Conservation (phyloP, 345 rosid genomes). For the Zanthoxylum bungeanum region DNA sequence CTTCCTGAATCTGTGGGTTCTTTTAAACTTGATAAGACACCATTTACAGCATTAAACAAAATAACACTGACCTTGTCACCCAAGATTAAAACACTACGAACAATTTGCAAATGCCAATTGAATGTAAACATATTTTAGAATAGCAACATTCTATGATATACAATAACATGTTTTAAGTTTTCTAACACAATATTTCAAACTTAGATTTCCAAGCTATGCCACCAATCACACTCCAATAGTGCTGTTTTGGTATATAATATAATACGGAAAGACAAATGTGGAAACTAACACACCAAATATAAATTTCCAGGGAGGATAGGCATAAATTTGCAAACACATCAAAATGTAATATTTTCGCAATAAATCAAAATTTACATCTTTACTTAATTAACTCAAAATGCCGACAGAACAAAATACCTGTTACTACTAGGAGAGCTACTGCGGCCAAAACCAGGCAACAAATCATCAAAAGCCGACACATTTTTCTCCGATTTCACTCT, state of each 20-base stretch:
- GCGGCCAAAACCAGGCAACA: conserved; percentile 72
- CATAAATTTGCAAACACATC: not conserved
- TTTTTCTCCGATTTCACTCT: conserved; percentile 28
- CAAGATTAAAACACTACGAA: not conserved
- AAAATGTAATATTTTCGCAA: not conserved
- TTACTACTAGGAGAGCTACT: conserved; percentile 42
- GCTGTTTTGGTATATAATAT: not conserved
- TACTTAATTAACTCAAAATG: not conserved
- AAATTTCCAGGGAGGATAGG: not conserved
- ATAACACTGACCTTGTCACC: not conserved
- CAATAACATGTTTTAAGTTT: not conserved
- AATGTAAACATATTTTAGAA: not conserved
- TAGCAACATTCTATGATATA: not conserved
- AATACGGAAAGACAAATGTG: too few species aligned
- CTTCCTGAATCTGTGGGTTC: not conserved
- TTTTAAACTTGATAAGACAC: not conserved
- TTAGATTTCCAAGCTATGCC: not conserved
- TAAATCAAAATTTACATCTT: too few species aligned
- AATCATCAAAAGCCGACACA: conserved; percentile 55
- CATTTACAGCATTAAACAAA: not conserved
- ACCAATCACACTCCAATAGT: not conserved
- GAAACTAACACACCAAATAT: not conserved
- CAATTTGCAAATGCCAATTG: not conserved
- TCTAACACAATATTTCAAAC: not conserved
- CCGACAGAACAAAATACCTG: conserved; percentile 26